Conservation (phyloP, 2,329 filamentous ascomycete genomes). For the Hymenoscyphus repandus region DNA sequence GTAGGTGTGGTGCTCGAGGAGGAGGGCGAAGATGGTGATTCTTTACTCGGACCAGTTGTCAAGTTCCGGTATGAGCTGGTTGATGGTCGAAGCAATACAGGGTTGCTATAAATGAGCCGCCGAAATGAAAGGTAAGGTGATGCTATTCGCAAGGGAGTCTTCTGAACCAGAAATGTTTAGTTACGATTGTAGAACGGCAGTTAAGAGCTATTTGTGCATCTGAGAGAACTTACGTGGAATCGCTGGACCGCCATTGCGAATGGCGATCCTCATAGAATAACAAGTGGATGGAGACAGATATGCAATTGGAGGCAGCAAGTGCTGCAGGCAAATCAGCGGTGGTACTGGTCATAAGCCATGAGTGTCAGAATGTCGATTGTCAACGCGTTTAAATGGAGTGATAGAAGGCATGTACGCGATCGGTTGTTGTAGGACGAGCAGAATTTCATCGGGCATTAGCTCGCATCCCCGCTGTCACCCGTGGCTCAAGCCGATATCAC, state of each 20-base stretch:
- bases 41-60: conserved; percentile 7
- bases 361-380: conserved; percentile 3
- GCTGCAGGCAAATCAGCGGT: conserved; percentile 28
- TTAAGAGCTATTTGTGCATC: conserved; percentile 6
- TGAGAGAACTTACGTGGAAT: conserved; percentile 20
- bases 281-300: no score
- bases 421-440: background rate
- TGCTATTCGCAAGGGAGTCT: background rate
- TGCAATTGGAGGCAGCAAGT: conserved; percentile 25
- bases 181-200: conserved; percentile 11
- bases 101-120: background rate
- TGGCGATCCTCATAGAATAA: background rate
- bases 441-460: background rate
- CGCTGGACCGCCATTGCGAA: conserved; percentile 25
- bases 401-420: no score
- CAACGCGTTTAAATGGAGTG: background rate
- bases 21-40: conserved; percentile 8
- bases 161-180: conserved; percentile 3
- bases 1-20: conserved; percentile 13
- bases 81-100: background rate
- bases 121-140: background rate
- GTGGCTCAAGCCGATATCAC: background rate
- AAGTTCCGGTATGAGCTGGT: background rate
- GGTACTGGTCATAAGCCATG: conserved; percentile 25
- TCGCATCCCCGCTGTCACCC: background rate